These are phyloP conservation scores for Paratrypanosoma confusum DNA, from an alignment of 208 protist species.

Conservation along the genomic window DNA sequence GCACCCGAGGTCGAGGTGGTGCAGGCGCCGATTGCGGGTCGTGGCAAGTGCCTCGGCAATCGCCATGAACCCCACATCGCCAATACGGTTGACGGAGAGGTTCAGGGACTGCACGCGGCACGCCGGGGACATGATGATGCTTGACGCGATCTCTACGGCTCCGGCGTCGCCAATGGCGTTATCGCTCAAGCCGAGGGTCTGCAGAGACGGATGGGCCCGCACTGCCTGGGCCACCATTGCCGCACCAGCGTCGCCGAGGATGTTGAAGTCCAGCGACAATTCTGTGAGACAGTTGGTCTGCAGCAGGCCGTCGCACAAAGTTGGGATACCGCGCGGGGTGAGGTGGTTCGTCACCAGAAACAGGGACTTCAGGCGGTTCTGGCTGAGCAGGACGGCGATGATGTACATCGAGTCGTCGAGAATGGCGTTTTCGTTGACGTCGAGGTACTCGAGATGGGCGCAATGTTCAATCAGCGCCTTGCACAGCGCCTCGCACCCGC, in stretches of 20 bases:
- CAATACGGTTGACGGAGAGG: slow-evolving; percentile 70
- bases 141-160: slow-evolving; percentile 44
- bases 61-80: slow-evolving; percentile 53
- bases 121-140: slow-evolving; percentile 30
- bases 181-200: slow-evolving; percentile 61
- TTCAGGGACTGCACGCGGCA: slow-evolving; percentile 52
- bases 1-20: slow-evolving; percentile 57
- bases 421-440: slow-evolving; percentile 78
- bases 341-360: slow-evolving; percentile 70
- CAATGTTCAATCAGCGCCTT: slow-evolving; percentile 48
- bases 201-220: slow-evolving; percentile 32
- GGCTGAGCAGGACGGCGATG: slow-evolving; percentile 42
- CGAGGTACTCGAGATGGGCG: slow-evolving; percentile 48
- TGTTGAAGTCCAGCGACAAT: slow-evolving; percentile 67
- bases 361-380: slow-evolving; percentile 35
- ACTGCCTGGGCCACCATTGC: slow-evolving; percentile 39
- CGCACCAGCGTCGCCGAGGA: slow-evolving; percentile 58
- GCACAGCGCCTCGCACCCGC: slow-evolving; percentile 44
- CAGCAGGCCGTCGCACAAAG: slow-evolving; percentile 60
- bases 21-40: slow-evolving; percentile 30
- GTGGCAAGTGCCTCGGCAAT: slow-evolving; percentile 58
- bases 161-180: slow-evolving; percentile 68
- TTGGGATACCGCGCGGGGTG: slow-evolving; percentile 56
- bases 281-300: slow-evolving; percentile 33
- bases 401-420: slow-evolving; percentile 55